These are phyloP conservation scores for Rhizopus sp. DNA, from an alignment of 371 early-diverging fungal species.

Conservation along the genomic window DNA sequence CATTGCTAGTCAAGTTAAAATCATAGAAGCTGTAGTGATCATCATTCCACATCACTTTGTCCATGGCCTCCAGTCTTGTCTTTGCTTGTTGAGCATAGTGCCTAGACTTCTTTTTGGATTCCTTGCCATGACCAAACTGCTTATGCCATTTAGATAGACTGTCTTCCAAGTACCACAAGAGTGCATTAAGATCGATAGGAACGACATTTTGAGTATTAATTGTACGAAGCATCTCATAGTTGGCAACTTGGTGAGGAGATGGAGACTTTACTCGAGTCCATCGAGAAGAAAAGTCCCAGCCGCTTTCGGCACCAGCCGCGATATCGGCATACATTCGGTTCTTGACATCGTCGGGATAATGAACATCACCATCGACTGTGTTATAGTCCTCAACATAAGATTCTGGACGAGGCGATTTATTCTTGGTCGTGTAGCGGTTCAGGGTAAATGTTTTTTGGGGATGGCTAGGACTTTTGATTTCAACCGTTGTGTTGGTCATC, in stretches of 20 bases:
- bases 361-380: conserved; percentile 47
- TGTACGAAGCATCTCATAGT: conserved; percentile 42
- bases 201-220: conserved; percentile 69
- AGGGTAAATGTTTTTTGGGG: conserved; percentile 30
- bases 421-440: conserved; percentile 61
- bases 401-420: conserved; percentile 75
- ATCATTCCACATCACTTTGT: conserved; percentile 55
- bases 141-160: conserved; percentile 58
- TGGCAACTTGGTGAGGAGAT: conserved; percentile 21
- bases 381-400: conserved; percentile 73
- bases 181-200: conserved; percentile 87
- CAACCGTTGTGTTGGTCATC: conserved; percentile 57
- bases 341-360: conserved; percentile 30
- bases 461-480: conserved; percentile 26
- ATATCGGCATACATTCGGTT: conserved; percentile 63
- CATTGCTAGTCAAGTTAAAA: conserved; percentile 48
- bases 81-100: conserved; percentile 43
- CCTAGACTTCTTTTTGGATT: conserved; percentile 22
- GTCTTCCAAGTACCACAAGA: conserved; percentile 74
- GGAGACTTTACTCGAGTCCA: conserved; percentile 57
- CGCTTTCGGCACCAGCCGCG: conserved; percentile 86
- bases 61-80: conserved; percentile 45
- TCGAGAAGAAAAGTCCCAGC: conserved; percentile 87
- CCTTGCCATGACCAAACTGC: conserved; percentile 22
- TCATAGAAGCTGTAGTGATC: conserved; percentile 52